phyloP scores from a whole-genome alignment of 768 basidiomycete species.

The Ramaria rubella region DNA sequence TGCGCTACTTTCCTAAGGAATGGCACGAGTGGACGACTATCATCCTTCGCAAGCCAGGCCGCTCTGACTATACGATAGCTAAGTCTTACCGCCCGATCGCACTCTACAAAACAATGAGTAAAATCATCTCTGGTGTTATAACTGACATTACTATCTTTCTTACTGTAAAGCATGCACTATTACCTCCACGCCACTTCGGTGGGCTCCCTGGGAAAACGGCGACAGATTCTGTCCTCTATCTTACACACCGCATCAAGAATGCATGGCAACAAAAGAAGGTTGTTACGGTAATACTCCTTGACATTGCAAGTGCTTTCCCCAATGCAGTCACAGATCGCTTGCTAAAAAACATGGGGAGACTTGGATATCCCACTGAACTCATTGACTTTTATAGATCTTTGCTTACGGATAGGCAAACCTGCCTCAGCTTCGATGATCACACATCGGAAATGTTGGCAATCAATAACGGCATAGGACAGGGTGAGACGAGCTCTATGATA shows the following conservation, averaged over 20 bases:
- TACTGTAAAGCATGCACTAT: not conserved
- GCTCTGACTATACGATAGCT: constrained; percentile 10
- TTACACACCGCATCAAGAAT: not conserved
- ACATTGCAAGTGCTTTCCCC: not conserved
- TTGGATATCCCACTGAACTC: not conserved
- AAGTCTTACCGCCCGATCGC: constrained; percentile 17
- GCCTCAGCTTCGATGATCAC: not conserved
- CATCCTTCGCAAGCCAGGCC: constrained; percentile 13
- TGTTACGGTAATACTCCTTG: not conserved
- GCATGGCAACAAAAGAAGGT: not conserved
- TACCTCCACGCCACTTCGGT: not conserved
- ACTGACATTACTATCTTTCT: not conserved
- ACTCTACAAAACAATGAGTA: constrained; percentile 8
- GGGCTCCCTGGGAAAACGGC: not conserved
- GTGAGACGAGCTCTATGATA: constrained; percentile 11
- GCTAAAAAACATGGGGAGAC: not conserved
- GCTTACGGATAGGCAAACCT: not conserved
- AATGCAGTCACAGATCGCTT: not conserved
- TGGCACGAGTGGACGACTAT: not conserved
- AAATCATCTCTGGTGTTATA: constrained; percentile 2
- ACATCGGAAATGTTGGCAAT: not conserved
- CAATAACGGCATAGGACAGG: constrained; percentile 10
- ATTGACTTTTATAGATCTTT: not conserved
- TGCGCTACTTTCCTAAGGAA: not conserved
- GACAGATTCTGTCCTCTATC: not conserved